Evolutionary conservation across 2,329 filamentous ascomycete species (phyloP), one percentile per base, ranked within the genome.

Genomic region (Cytospora piceae): DNA sequence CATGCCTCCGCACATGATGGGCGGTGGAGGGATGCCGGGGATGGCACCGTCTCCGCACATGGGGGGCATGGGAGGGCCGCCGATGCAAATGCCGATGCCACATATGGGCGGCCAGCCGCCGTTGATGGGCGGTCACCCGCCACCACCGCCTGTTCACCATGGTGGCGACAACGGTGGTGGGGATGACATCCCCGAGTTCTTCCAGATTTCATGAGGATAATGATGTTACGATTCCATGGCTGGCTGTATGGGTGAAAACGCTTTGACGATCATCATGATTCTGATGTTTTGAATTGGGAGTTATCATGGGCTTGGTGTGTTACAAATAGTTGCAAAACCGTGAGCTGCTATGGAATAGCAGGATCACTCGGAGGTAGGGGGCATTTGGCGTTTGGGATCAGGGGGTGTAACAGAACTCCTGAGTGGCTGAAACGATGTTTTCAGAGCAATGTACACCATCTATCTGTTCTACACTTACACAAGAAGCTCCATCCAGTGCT

Each of bases 21-120:
- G 12, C 52, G 49, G 34, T 54, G 63, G 63, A 11, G 58, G 46
- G 27, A 58, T 65, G 63, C 67, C 67, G 14, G 58, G 52, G 15
- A 66, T 67, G 61, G 63, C 42, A n/a, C 57, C 34, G 20, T 59
- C 58, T 31, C 24, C 24, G 46, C 61, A 57, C 52, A 64, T 64
- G 54, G 53, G 46, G 7, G 52, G 24, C 7, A 42, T 24, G 11
- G 37, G 37, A 39, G 37, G 37, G 37, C 37, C 37, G 4, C 39
- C 15, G 39, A 54, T 51, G 49, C 59, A 31, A 2, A 62, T 62
- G 59, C 58, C 29, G 20, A 20, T 37, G 24, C 52, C 42, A 22
- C 42, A 46, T 46, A 51, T 49, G 15, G 53, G 53, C 8, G 53
- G 29, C 49, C 49, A 27, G 24, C 46, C 58, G 20, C 42, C 20